A percentile compares a stretch with the other conserved stretches of the same genome.
Conservation (phyloP, 495 filamentous ascomycete species). For the Penicillium paradoxum region DNA sequence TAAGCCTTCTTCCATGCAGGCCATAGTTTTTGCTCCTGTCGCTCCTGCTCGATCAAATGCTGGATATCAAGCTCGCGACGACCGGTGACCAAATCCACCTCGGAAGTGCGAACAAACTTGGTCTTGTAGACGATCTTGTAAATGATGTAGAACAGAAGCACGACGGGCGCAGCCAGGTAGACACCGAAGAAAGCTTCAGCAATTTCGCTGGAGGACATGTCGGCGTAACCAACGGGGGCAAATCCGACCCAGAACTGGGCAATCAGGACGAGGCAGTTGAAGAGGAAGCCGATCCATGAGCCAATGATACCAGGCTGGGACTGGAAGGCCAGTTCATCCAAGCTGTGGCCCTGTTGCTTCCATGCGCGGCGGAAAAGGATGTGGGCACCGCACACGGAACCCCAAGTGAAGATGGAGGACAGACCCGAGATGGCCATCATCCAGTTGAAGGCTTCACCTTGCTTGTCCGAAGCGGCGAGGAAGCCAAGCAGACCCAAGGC, state of each 20-base stretch:
- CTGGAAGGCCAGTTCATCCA: conserved; percentile 73
- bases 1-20: conserved; percentile 79
- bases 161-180: conserved; percentile 82
- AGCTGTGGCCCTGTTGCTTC: conserved; percentile 59
- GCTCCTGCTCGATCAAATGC: conserved; percentile 70
- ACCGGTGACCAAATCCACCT: conserved; percentile 90
- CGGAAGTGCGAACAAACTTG: conserved; percentile 52
- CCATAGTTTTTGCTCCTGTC: conserved; percentile 65
- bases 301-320: conserved; percentile 77
- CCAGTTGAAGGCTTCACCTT: conserved; percentile 72
- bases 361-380: conserved; percentile 88
- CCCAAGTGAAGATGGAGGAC: conserved; percentile 90
- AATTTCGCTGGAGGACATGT: conserved; percentile 36
- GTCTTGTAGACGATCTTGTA: conserved; percentile 81
- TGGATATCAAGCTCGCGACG: conserved; percentile 77
- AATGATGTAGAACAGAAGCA: conserved; percentile 64
- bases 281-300: conserved; percentile 74
- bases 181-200: conserved; percentile 65
- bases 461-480: conserved; percentile 61
- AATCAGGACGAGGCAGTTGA: conserved; percentile 77
- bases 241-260: conserved; percentile 94
- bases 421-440: conserved; percentile 86
- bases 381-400: conserved; percentile 79
- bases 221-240: conserved; percentile 61
- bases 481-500: conserved; percentile 71